A percentile compares a stretch with the other conserved stretches of the same genome.
phyloP scores from a whole-genome alignment of 106 monocot genomes.

The Dioscorea alata region DNA sequence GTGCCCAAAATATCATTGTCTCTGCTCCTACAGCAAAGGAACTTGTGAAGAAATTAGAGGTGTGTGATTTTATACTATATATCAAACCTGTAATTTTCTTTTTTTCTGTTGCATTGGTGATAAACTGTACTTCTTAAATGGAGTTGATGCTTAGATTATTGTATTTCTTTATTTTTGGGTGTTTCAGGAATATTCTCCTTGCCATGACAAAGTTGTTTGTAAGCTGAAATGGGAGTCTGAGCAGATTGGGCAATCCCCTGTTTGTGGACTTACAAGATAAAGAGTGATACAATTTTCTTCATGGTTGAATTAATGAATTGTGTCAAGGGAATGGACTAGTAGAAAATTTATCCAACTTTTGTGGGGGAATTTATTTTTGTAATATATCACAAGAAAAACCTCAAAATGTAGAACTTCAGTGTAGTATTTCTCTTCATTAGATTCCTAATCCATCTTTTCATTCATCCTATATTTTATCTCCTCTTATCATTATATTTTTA shows the following conservation, averaged over 20 bases:
- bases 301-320: not conserved
- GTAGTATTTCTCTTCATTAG: no score
- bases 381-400: not conserved
- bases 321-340: not conserved
- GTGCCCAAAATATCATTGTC: conserved; percentile 44
- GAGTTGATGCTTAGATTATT: not conserved
- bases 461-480: no score
- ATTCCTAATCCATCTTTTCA: no score
- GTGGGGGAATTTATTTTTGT: not conserved
- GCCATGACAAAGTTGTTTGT: conserved; percentile 41
- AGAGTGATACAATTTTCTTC: not conserved
- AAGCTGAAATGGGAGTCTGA: conserved; percentile 44
- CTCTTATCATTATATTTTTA: no score
- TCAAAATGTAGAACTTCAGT: no score
- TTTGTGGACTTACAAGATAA: not conserved
- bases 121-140: not conserved
- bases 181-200: conserved; percentile 36
- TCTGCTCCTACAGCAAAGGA: conserved; percentile 50
- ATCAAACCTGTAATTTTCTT: not conserved
- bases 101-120: not conserved
- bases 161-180: not conserved
- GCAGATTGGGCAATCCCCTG: conserved; percentile 20
- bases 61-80: not conserved
- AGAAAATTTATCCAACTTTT: not conserved
- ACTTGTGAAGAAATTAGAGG: conserved; percentile 49